Evolutionary conservation across 306 rosid genomes (phyloP).

Genomic region (Lathyrus aphaca): DNA sequence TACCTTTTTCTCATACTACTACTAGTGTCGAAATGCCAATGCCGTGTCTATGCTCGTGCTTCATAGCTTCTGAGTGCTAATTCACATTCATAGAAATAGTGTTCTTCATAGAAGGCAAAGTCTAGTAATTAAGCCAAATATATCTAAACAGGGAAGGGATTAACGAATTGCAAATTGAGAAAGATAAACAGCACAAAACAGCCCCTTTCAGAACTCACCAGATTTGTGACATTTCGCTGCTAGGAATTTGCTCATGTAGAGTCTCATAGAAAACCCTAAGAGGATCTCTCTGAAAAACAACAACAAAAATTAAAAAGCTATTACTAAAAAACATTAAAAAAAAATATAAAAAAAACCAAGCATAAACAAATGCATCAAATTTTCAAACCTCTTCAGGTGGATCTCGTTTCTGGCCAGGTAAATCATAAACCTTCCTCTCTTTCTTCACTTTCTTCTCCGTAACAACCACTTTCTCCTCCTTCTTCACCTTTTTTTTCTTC

Average conservation of each 20-base stretch:
- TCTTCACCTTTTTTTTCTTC: conserved; percentile 44
- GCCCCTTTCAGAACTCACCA: conserved; percentile 60
- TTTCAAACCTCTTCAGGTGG: conserved; percentile 71
- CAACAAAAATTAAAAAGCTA: not conserved
- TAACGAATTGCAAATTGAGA: not conserved
- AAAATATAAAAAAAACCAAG: not conserved
- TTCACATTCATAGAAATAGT: not conserved
- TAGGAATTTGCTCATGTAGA: conserved; percentile 58
- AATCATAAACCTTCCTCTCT: conserved; percentile 70
- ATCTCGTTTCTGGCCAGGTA: conserved; percentile 95
- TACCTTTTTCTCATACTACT: not conserved
- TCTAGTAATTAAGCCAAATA: not conserved
- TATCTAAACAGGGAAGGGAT: not conserved
- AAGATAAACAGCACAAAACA: conserved; percentile 7
- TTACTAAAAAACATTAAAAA: conserved; percentile 23
- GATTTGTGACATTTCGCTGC: conserved; percentile 82
- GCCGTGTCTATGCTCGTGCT: not conserved
- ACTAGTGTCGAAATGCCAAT: not conserved
- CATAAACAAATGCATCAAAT: not conserved
- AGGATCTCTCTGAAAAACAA: conserved; percentile 75
- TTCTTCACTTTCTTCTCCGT: conserved; percentile 53
- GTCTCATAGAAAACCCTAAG: conserved; percentile 77
- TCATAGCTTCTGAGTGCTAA: not conserved
- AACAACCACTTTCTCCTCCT: conserved; percentile 29
- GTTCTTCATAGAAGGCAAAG: not conserved